A percentile compares a stretch with the other conserved stretches of the same genome.
Conservation (phyloP, 2,329 filamentous ascomycete species). For the Cryphonectria nitschkei region DNA sequence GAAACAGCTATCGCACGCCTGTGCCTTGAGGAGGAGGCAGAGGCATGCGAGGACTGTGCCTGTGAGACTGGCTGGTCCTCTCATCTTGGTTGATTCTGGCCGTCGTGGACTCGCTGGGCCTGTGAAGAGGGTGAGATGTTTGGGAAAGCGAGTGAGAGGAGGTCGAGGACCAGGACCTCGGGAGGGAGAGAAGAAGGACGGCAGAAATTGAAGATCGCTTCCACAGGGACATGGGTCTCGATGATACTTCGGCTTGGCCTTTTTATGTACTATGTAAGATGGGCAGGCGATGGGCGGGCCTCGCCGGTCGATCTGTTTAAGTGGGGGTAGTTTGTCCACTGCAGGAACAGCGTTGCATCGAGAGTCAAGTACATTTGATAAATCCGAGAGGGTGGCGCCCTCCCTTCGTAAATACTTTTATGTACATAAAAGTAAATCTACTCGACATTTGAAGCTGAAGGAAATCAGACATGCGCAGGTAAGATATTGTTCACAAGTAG, state of each 20-base stretch:
- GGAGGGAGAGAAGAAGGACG: too few relatives aligned
- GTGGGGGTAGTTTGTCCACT: not conserved
- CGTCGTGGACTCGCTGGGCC: not conserved
- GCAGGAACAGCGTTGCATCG: not conserved
- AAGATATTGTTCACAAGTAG: too few relatives aligned
- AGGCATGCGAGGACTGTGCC: conserved; percentile 28
- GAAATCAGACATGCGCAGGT: not conserved
- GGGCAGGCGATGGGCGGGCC: not conserved
- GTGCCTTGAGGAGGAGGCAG: conserved; percentile 22
- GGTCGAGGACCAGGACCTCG: not conserved
- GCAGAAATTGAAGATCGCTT: too few relatives aligned
- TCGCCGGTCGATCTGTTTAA: not conserved
- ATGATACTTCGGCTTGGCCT: not conserved
- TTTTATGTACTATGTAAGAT: not conserved
- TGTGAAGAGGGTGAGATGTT: not conserved
- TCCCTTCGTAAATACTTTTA: not conserved
- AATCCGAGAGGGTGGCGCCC: not conserved
- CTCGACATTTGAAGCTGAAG: too few relatives aligned
- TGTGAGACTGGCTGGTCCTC: conserved; percentile 17
- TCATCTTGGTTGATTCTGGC: conserved; percentile 21
- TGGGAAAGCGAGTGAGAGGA: not conserved
- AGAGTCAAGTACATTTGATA: not conserved
- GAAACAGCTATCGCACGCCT: conserved; percentile 48
- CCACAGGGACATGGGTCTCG: too few relatives aligned
- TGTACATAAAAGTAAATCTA: not conserved